Conservation (phyloP, 2,329 filamentous ascomycete species). For the Neurospora sp. region DNA sequence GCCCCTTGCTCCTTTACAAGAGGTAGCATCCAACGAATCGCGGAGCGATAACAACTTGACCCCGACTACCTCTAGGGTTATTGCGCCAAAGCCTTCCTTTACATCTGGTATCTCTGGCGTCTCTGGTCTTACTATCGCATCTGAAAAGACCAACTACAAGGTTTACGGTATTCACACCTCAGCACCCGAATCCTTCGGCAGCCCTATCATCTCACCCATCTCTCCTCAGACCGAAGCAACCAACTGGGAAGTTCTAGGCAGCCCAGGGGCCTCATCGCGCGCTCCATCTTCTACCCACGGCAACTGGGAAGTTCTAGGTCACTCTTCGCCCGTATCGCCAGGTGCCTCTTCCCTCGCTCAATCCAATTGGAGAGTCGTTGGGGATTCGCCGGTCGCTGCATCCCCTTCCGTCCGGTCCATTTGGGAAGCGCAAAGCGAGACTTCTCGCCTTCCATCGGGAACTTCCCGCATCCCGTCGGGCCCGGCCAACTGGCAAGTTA, state of each 20-base stretch:
- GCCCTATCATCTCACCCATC: conserved; percentile 21
- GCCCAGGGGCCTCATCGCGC: neutral
- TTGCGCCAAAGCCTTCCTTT: conserved; percentile 29
- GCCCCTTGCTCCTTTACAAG: conserved; percentile 24
- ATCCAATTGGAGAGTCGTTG: neutral
- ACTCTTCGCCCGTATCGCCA: conserved; percentile 37
- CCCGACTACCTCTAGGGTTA: conserved; percentile 13
- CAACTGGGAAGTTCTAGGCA: neutral
- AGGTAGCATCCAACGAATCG: conserved; percentile 13
- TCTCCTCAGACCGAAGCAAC: neutral
- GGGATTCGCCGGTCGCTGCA: neutral
- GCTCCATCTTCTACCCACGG: conserved; percentile 31
- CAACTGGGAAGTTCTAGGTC: conserved; percentile 43
- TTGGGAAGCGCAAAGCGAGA: neutral
- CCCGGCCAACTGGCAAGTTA: conserved; percentile 38
- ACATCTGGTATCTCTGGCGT: conserved; percentile 20
- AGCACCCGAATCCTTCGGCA: conserved; percentile 29
- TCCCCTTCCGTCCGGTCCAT: neutral
- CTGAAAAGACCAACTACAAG: conserved; percentile 45
- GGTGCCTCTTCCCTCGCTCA: neutral
- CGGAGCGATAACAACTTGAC: neutral
- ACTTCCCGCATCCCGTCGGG: conserved; percentile 24
- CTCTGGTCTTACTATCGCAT: conserved; percentile 30
- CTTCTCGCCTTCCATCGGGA: neutral
- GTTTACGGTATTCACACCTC: conserved; percentile 34